These are phyloP conservation scores for Fusarium coicis DNA, from an alignment of 2,329 filamentous ascomycete genomes.

Conservation along the genomic window DNA sequence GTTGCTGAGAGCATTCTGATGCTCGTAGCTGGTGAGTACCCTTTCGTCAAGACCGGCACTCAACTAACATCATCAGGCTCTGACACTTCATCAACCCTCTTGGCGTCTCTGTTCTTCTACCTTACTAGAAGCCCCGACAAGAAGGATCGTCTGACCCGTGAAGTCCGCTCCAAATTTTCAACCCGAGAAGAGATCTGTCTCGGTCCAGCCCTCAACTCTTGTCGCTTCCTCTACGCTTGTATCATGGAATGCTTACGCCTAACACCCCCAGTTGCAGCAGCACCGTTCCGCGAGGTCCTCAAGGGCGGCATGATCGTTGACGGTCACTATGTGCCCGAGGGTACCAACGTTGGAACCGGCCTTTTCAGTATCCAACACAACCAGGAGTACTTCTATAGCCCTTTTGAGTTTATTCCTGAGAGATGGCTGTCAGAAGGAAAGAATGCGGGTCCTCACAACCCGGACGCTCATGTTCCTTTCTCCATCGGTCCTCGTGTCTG, in stretches of 20 bases:
- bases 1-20: neutral
- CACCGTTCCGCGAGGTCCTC: neutral
- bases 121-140: neutral
- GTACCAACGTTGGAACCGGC: neutral
- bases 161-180: neutral
- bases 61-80: neutral
- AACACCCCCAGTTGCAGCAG: neutral
- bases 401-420: neutral
- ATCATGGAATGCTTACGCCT: neutral
- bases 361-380: neutral
- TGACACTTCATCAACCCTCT: conserved; percentile 1
- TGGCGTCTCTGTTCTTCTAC: neutral
- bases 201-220: neutral
- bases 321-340: neutral
- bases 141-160: neutral
- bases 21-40: neutral
- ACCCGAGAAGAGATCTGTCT: neutral
- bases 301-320: neutral
- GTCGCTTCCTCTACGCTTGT: neutral
- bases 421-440: neutral
- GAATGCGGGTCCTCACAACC: neutral
- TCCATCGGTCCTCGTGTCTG: neutral
- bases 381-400: neutral
- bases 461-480: neutral
- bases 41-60: fast-evolving